Conservation (phyloP, 495 filamentous ascomycete species). For the Talaromyces thailandensis region DNA sequence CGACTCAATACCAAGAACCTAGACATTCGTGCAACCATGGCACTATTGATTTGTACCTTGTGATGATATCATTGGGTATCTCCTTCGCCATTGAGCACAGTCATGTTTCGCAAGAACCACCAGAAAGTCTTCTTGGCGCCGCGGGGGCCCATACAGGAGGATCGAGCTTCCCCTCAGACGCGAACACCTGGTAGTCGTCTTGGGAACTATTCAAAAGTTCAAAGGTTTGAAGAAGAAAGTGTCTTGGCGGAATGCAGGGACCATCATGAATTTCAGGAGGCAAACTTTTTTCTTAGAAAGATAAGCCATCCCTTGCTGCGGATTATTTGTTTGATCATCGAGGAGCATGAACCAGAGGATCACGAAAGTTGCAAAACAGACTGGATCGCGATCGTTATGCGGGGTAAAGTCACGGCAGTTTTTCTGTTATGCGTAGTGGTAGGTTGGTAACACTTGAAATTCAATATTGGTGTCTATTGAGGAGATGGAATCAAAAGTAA, state of each 20-base stretch:
- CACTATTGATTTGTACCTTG: not conserved
- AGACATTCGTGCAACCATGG: not conserved
- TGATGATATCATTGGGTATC: not conserved
- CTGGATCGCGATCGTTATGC: not conserved
- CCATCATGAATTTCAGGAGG: not conserved
- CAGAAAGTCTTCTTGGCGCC: not conserved
- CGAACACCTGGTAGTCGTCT: not conserved
- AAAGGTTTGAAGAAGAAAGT: not conserved
- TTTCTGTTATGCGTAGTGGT: not conserved
- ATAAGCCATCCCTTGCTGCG: slow-evolving; percentile 1
- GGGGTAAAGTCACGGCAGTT: not conserved
- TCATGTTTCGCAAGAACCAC: not conserved
- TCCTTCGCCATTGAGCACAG: not conserved
- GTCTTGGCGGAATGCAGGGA: slow-evolving; percentile 3
- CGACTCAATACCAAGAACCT: not conserved
- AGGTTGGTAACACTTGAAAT: not conserved
- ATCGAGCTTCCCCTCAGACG: not conserved
- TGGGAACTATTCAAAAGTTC: not conserved
- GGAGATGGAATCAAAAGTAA: not conserved
- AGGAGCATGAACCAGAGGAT: not conserved
- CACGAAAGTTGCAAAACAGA: not conserved
- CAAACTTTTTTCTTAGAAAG: not conserved
- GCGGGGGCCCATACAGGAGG: not conserved
- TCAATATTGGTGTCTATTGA: not conserved
- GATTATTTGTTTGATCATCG: not conserved